A percentile compares a stretch with the other conserved stretches of the same genome.
Evolutionary conservation across 2,329 filamentous ascomycete species (phyloP).

Genomic region (Stagonosporopsis vannaccii): DNA sequence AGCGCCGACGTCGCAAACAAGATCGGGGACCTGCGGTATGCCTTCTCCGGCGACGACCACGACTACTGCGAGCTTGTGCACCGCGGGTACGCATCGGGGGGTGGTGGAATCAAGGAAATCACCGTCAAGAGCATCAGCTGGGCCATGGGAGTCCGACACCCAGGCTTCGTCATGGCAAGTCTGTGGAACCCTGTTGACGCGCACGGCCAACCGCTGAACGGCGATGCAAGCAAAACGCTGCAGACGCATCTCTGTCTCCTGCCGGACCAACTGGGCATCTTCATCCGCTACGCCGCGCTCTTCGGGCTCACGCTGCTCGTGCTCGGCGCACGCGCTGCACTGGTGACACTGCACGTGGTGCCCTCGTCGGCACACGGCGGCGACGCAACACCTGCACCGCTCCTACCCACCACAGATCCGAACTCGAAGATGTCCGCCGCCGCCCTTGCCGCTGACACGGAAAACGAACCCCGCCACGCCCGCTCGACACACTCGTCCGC

Average conservation of each 20-base stretch:
- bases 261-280: constrained; percentile 85
- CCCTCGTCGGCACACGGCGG: constrained; percentile 30
- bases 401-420: neutral
- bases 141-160: constrained; percentile 92
- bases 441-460: constrained; percentile 28
- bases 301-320: constrained; percentile 61
- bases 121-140: constrained; percentile 95
- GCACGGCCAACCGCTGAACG: constrained; percentile 34
- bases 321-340: constrained; percentile 55
- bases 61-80: constrained; percentile 95
- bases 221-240: constrained; percentile 65
- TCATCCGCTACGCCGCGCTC: constrained; percentile 77
- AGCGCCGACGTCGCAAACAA: constrained; percentile 78
- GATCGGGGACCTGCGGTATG: constrained; percentile 81
- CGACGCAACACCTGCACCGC: neutral
- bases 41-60: constrained; percentile 96
- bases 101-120: constrained; percentile 73
- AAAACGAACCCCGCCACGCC: neutral
- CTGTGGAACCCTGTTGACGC: constrained; percentile 88
- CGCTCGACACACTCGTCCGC: constrained; percentile 33
- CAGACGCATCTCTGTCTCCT: constrained; percentile 91
- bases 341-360: constrained; percentile 41
- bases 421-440: too few species aligned
- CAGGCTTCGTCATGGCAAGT: constrained; percentile 87
- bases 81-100: constrained; percentile 66